Base-by-base conservation (phyloP, 495 filamentous ascomycete genomes). In the Lasiosphaeria hispida region DNA sequence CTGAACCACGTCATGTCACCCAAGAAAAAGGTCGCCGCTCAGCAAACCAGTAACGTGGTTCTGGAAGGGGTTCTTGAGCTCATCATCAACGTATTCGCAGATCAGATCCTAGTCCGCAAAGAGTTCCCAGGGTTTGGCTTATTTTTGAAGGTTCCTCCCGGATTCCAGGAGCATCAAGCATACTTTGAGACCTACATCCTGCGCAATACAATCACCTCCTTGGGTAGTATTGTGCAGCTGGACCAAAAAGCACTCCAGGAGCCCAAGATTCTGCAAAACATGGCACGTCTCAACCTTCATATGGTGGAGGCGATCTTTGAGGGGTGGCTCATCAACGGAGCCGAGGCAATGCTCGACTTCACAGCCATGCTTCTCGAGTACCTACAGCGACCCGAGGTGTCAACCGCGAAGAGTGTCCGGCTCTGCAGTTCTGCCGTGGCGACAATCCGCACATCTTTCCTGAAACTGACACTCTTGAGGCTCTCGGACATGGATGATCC, bases 121-220 rank as follows among this genome's bases (percentile, higher is more conserved):
- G 92, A 98, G 30, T 98, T 97, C 64, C 78, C 88, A 2, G 93
- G 95, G 2, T 87, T 98, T 51, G 90, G 90, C 0, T 73, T 97
- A 30, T 94, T 90, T 64, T 73, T 90, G n/a, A 96, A 94, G 68
- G 84, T 92, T 1, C 94, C 94, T 2, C 88, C 94, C 4, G 91
- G 93, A 1, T 96, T 93, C 65, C 82, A 91, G 64, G 93, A 97
- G 64, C 89, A 97, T 61, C 92, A 96, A 60, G 91, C 92, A 5
- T 93, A 90, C 68, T 96, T 97, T 64, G 90, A 92, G 69, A 95
- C 95, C 0, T 97, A 93, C 73, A 70, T 97, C 10, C 77, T 97
- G 13, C 82, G 83, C 35, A 87, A 86, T 53, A 83, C 88, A 8
- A 78, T 97, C 42, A 83, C 85, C 7, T 83, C 87, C 44, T 69